A percentile compares a stretch with the other conserved stretches of the same genome.
Conservation (phyloP, 208 protist species). For the Trypanosoma avium region DNA sequence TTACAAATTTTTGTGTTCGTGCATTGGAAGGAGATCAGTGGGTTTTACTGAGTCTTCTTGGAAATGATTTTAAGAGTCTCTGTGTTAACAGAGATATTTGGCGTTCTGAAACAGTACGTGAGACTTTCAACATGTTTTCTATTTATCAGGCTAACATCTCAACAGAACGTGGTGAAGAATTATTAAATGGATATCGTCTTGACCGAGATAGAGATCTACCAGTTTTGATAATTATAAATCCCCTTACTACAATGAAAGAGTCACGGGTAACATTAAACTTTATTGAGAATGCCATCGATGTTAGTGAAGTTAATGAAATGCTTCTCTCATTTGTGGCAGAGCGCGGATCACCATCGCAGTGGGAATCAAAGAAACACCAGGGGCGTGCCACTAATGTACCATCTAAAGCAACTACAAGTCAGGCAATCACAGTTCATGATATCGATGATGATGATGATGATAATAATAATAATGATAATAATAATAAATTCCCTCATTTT, state of each 20-base stretch:
- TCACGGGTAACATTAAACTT: constrained; percentile 30
- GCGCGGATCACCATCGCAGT: constrained; percentile 38
- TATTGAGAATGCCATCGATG: constrained; percentile 35
- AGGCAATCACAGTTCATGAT: constrained; percentile 5
- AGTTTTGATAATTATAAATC: constrained; percentile 65
- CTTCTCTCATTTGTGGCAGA: constrained; percentile 29
- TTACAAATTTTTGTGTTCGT: constrained; percentile 43
- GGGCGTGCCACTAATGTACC: constrained; percentile 12
- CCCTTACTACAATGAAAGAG: constrained; percentile 55
- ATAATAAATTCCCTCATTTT: not conserved
- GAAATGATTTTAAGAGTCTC: constrained; percentile 49
- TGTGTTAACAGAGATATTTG: constrained; percentile 81
- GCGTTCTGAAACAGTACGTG: constrained; percentile 39
- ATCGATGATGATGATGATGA: not conserved
- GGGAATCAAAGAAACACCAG: constrained; percentile 23
- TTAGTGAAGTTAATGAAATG: constrained; percentile 36
- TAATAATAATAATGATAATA: not conserved
- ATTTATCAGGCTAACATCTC: constrained; percentile 58
- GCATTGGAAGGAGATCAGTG: constrained; percentile 46
- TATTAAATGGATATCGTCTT: constrained; percentile 50
- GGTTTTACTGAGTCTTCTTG: constrained; percentile 60
- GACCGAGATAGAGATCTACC: constrained; percentile 30
- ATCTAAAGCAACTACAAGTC: not conserved
- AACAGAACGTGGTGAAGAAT: constrained; percentile 30
- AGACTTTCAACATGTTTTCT: constrained; percentile 36